Conservation (phyloP, 2,329 filamentous ascomycete species). For the Aspergillus fumigatiaffinis region DNA sequence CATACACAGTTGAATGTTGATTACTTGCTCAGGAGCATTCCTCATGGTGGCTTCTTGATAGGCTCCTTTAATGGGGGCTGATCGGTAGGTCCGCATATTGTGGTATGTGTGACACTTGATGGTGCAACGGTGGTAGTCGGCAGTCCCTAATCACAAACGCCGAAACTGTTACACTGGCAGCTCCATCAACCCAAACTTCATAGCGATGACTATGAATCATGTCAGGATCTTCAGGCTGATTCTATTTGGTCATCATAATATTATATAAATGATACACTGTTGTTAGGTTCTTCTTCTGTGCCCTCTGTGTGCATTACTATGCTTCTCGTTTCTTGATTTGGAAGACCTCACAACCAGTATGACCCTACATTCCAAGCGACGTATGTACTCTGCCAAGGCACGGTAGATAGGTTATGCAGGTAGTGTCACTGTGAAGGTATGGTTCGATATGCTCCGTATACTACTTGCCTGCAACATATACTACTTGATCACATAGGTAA, state of each 20-base stretch:
- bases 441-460: background rate
- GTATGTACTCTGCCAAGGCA: background rate
- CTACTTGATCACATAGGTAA: background rate
- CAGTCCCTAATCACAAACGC: conserved; percentile 11
- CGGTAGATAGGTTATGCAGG: too few relatives aligned
- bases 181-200: background rate
- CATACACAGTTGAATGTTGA: background rate
- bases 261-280: background rate
- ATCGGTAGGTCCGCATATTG: conserved; percentile 4
- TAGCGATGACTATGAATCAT: background rate
- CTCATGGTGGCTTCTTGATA: background rate
- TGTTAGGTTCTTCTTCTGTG: background rate
- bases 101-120: conserved; percentile 24
- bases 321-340: background rate
- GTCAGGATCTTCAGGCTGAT: background rate
- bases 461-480: background rate
- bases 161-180: conserved; percentile 22
- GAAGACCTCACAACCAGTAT: background rate
- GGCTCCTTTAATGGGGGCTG: background rate
- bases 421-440: background rate
- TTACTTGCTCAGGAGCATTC: background rate
- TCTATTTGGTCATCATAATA: background rate
- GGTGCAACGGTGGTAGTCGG: conserved; percentile 28
- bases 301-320: background rate
- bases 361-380: background rate